These are phyloP conservation scores for Nitzschia sp. DNA, from an alignment of 108 stramenopile genomes.

Conservation along the genomic window DNA sequence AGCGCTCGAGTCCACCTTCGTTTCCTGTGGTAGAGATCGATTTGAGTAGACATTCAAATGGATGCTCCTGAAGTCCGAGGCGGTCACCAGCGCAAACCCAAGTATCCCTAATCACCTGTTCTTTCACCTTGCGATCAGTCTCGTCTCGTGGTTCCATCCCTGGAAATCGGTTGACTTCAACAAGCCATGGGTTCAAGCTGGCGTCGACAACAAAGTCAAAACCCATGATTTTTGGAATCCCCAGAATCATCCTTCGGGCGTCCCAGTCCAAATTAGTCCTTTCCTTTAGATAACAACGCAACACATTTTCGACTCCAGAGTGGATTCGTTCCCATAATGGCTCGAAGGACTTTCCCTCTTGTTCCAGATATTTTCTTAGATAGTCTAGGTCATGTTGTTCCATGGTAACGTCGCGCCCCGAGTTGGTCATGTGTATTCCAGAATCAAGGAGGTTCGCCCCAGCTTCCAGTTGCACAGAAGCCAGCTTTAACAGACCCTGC, in stretches of 20 bases:
- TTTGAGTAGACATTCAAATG: not conserved
- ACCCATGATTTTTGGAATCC: constrained; percentile 76
- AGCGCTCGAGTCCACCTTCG: too few species aligned
- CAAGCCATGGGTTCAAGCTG: constrained; percentile 49
- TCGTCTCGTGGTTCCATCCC: constrained; percentile 55
- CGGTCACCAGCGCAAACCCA: constrained; percentile 34
- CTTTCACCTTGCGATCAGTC: constrained; percentile 36
- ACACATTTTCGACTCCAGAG: not conserved
- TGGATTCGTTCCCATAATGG: constrained; percentile 9
- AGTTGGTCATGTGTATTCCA: constrained; percentile 71
- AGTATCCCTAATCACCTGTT: constrained; percentile 40
- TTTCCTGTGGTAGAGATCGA: too few species aligned
- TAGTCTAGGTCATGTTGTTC: constrained; percentile 51
- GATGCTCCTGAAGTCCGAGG: not conserved
- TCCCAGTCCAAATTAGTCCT: not conserved
- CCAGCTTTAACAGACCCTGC: constrained; percentile 71
- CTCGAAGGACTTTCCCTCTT: not conserved
- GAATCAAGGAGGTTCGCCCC: constrained; percentile 18
- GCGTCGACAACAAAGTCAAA: constrained; percentile 73
- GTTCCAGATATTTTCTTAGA: constrained; percentile 37
- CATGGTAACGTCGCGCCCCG: constrained; percentile 60
- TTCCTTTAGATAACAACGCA: not conserved
- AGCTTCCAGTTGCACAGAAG: constrained; percentile 18
- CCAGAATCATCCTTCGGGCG: constrained; percentile 11
- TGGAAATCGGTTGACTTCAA: constrained; percentile 84